These are phyloP conservation scores for Ganoderma leucocontextum DNA, from an alignment of 1,284 basidiomycete species.

Conservation along the genomic window DNA sequence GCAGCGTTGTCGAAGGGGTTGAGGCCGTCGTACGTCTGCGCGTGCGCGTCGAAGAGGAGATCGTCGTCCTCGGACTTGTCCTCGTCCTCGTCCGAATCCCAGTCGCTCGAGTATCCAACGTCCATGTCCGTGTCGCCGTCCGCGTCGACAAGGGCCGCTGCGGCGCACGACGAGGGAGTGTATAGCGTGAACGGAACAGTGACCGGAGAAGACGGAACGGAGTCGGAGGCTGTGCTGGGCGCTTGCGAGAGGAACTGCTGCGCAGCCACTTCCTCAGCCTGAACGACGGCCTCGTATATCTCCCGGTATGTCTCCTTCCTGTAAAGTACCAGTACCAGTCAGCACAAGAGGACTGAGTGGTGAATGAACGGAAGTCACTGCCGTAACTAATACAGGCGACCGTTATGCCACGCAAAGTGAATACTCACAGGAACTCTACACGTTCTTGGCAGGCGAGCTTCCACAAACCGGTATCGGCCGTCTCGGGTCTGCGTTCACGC, in stretches of 20 bases:
- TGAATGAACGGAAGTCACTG: neutral
- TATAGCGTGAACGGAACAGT: conserved; percentile 27
- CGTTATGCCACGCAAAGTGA: neutral
- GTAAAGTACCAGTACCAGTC: neutral
- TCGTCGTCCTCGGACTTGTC: conserved; percentile 21
- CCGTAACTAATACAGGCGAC: conserved; percentile 4
- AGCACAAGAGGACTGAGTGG: conserved; percentile 3
- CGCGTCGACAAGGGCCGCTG: conserved; percentile 14
- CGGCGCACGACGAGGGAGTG: conserved; percentile 22
- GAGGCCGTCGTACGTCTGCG: conserved; percentile 22
- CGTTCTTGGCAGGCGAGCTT: conserved; percentile 31
- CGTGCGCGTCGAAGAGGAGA: conserved; percentile 11
- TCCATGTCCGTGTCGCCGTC: conserved; percentile 22
- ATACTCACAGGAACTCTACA: conserved; percentile 27
- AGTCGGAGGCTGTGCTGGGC: conserved; percentile 6
- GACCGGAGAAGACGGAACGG: neutral
- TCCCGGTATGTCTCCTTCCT: conserved; percentile 25
- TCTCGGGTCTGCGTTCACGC: conserved; percentile 16
- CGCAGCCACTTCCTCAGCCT: conserved; percentile 21
- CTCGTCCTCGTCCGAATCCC: conserved; percentile 26
- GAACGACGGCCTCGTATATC: conserved; percentile 27
- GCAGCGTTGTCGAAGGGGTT: conserved; percentile 9
- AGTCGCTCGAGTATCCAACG: conserved; percentile 14
- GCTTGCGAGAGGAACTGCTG: conserved; percentile 7
- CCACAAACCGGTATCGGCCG: conserved; percentile 27